Percentiles rank a stretch among this genome's conserved stretches.
Conservation (phyloP, 306 rosid species). For the Rosa persica region DNA sequence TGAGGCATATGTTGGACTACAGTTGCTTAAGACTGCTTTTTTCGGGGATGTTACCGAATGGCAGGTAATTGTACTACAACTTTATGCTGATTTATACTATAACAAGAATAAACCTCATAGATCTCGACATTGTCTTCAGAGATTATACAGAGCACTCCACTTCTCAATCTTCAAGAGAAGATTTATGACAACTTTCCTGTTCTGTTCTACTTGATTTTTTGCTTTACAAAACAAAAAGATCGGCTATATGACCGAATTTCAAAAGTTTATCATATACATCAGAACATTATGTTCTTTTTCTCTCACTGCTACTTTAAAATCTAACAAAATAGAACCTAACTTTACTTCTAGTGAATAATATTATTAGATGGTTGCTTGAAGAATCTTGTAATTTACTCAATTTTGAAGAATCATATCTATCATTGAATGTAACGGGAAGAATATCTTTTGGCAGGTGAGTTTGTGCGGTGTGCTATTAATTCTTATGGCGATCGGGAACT, state of each 20-base stretch:
- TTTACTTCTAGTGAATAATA: background rate
- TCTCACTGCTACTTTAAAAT: background rate
- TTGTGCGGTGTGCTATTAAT: constrained; percentile 81
- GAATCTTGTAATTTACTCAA: background rate
- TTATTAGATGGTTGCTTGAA: too few species aligned
- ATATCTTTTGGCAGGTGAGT: constrained; percentile 61
- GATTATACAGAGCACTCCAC: background rate
- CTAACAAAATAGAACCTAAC: background rate
- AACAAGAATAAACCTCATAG: background rate
- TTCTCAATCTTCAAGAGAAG: background rate
- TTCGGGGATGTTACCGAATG: constrained; percentile 74
- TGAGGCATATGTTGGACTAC: constrained; percentile 88
- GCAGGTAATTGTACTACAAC: constrained; percentile 64
- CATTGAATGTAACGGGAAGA: constrained; percentile 17
- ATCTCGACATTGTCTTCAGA: background rate
- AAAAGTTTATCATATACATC: background rate
- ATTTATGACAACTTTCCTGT: background rate
- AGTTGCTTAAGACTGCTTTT: constrained; percentile 71
- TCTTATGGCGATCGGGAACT: constrained; percentile 92
- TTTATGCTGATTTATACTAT: constrained; percentile 13
- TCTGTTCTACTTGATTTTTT: background rate
- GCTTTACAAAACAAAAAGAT: background rate
- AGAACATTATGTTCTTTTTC: background rate
- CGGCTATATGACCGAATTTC: constrained; percentile 7
- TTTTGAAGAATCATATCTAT: background rate